Percentiles rank a stretch among this genome's conserved stretches.
Evolutionary conservation across 2,329 filamentous ascomycete genomes (phyloP).

Genomic region (Talaromyces sp.): DNA sequence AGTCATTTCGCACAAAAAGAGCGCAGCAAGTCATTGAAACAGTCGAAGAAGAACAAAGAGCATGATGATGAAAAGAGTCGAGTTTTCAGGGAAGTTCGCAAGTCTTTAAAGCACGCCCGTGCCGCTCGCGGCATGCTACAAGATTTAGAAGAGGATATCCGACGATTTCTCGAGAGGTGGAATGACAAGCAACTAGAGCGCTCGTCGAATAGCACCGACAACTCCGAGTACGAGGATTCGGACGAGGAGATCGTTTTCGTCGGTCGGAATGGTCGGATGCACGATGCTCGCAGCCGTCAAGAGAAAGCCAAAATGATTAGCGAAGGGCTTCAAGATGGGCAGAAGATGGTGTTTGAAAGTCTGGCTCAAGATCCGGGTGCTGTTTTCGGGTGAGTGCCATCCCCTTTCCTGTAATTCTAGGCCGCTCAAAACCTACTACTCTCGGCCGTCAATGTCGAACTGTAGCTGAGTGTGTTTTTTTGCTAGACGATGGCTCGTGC

Average conservation of each 20-base stretch:
- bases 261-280: conserved; percentile 64
- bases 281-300: conserved; percentile 56
- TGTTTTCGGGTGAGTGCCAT: conserved; percentile 69
- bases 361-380: conserved; percentile 71
- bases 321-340: conserved; percentile 49
- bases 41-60: conserved; percentile 37
- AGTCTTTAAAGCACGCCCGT: conserved; percentile 73
- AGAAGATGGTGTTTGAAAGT: conserved; percentile 77
- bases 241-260: conserved; percentile 94
- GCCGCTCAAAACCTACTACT: neutral
- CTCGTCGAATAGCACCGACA: conserved; percentile 44
- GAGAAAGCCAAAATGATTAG: conserved; percentile 49
- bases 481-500: conserved; percentile 79
- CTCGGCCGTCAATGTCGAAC: conserved; percentile 20
- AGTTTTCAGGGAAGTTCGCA: conserved; percentile 76
- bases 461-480: neutral
- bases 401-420: conserved; percentile 3
- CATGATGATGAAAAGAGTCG: conserved; percentile 36
- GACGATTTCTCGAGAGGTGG: conserved; percentile 67
- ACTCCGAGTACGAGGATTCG: conserved; percentile 41
- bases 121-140: conserved; percentile 77
- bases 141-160: conserved; percentile 78
- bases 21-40: conserved; percentile 32
- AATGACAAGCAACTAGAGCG: conserved; percentile 52
- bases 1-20: conserved; percentile 48